Base-by-base conservation (phyloP, 345 rosid species). In the Kandelia obovata region DNA sequence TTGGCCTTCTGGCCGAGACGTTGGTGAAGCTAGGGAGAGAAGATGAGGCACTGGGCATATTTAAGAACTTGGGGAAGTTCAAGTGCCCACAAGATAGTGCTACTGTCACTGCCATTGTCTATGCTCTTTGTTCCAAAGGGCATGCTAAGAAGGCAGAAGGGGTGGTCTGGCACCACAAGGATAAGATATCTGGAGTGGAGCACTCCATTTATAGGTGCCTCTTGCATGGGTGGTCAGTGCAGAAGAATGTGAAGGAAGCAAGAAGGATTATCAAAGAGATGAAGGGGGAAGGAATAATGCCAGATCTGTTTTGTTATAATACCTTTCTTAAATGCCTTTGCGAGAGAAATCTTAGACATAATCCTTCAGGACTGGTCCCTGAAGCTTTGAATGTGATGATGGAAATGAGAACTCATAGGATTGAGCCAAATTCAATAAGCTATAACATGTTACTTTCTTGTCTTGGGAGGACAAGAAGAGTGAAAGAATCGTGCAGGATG, bases 301-400 rank as follows among this genome's bases (percentile, higher is more conserved):
- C 86, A 0, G 94, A 93, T 72, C 70, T 91, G 75, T 88, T 86
- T 81, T 86, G 91, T 75, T 93, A 78, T 65, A 91, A 90, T 75
- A 64, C 89, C 6, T 81, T 89, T 56, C 89, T 93, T 61, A 85
- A 80, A n/a, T 86, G 96, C 74, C 78, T 91, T 61, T 93, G 96
- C 20, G 82, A 83, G 69, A 78, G 78, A 73, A 91, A 91, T 73
- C 78, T 86, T 43, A 71, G 61, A 28, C 66, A 71, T n/a, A 88
- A 93, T 72, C 97, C 94, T 4, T 91, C 97, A 10, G 94, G 94
- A 39, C 90, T 89, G 56, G 90, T 89, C 65, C 92, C 94, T 35
- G 96, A 91, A 72, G 83, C 97, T 74, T 67, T 91, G 81, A 91
- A 93, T 77, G 81, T 93, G 75, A 85, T 91, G 96, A 83, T 86